Evolutionary conservation across 129 eudicot genomes (phyloP).

Genomic region (Solidago caesia): DNA sequence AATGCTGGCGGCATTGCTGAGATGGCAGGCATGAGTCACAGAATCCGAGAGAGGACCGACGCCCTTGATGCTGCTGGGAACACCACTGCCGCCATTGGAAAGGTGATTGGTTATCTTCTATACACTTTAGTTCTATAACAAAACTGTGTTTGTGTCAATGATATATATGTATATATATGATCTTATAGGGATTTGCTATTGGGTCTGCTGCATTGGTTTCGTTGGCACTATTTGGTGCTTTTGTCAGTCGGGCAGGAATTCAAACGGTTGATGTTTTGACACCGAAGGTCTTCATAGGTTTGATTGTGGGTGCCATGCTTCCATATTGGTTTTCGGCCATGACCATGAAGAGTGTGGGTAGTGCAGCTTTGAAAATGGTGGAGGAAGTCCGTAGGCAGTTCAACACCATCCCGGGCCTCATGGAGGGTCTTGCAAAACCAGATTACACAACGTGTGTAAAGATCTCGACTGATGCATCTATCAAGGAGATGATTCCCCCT

Average conservation of each 20-base stretch:
- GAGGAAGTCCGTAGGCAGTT: conserved; percentile 89
- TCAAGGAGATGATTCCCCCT: conserved; percentile 95
- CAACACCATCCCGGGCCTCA: conserved; percentile 81
- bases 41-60: conserved; percentile 84
- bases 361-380: conserved; percentile 91
- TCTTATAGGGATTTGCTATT: conserved; percentile 73
- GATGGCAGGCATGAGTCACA: conserved; percentile 96
- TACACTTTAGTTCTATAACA: not conserved
- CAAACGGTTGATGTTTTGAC: conserved; percentile 73
- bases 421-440: conserved; percentile 81
- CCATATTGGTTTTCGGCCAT: conserved; percentile 97
- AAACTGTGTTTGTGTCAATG: not conserved
- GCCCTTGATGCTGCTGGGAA: conserved; percentile 97
- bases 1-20: conserved; percentile 97
- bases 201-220: conserved; percentile 92
- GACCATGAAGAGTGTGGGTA: conserved; percentile 97
- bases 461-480: conserved; percentile 88
- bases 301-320: conserved; percentile 89
- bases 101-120: conserved; percentile 37
- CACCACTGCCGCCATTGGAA: conserved; percentile 94
- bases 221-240: conserved; percentile 78
- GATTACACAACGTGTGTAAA: conserved; percentile 89
- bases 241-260: conserved; percentile 76
- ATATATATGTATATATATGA: no score
- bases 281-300: conserved; percentile 83